A percentile compares a stretch with the other conserved stretches of the same genome.
phyloP scores from a whole-genome alignment of 768 basidiomycete species.

The Amanita exitialis region DNA sequence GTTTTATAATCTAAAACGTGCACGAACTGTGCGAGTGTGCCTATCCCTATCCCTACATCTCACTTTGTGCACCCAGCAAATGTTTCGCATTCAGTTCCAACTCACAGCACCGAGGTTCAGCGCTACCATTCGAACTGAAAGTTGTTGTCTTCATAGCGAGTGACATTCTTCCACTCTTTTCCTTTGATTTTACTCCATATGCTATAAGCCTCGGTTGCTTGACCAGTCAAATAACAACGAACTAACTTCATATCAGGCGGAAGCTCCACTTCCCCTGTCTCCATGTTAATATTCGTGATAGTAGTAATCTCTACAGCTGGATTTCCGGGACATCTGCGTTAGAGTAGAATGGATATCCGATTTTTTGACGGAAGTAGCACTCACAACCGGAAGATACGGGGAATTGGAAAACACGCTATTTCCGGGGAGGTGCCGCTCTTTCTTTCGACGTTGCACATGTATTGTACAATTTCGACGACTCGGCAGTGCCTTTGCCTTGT shows the following conservation, averaged over 20 bases:
- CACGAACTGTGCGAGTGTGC: too few relatives aligned
- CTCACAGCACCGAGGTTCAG: background rate
- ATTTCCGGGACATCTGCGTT: constrained; percentile 47
- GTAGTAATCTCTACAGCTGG: constrained; percentile 68
- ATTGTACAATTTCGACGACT: constrained; percentile 66
- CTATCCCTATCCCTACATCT: too few relatives aligned
- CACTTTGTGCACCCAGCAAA: background rate
- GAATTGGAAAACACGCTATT: constrained; percentile 61
- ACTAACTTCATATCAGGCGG: constrained; percentile 32
- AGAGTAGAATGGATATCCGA: background rate
- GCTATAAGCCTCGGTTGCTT: background rate
- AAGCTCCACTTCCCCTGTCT: constrained; percentile 41
- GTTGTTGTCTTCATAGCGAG: background rate
- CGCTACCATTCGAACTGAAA: background rate
- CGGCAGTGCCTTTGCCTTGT: constrained; percentile 27
- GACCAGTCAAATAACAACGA: background rate
- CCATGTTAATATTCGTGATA: constrained; percentile 34
- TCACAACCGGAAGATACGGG: constrained; percentile 67
- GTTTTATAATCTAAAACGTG: too few relatives aligned
- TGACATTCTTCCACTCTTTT: constrained; percentile 2
- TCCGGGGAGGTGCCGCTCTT: constrained; percentile 13
- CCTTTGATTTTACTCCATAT: background rate
- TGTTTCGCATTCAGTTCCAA: background rate
- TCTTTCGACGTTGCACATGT: constrained; percentile 40
- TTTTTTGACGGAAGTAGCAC: constrained; percentile 13